Percentiles rank a stretch among this genome's conserved stretches.
Conservation (phyloP, 768 basidiomycete genomes). For the Clathrus columnatus region DNA sequence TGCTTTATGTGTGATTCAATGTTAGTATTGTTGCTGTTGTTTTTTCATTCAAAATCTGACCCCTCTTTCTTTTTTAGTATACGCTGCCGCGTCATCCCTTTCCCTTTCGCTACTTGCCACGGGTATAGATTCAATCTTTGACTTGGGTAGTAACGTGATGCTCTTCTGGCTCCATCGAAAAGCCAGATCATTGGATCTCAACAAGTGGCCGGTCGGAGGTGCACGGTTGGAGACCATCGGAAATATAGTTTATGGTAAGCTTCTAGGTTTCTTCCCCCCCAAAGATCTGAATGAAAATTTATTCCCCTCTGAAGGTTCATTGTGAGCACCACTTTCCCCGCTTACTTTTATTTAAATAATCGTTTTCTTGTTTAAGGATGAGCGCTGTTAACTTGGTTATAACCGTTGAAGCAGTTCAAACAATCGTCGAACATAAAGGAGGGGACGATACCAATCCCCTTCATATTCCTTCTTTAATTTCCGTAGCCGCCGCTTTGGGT, state of each 20-base stretch:
- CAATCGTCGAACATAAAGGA: conserved; percentile 49
- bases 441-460: conserved; percentile 48
- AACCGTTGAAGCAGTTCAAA: conserved; percentile 76
- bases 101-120: conserved; percentile 87
- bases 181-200: conserved; percentile 58
- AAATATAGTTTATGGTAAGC: conserved; percentile 73
- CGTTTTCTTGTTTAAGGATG: conserved; percentile 53
- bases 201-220: conserved; percentile 90
- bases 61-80: conserved; percentile 43
- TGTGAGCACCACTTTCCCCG: conserved; percentile 29
- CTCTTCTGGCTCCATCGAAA: conserved; percentile 73
- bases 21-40: conserved; percentile 31
- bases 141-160: conserved; percentile 76
- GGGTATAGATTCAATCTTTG: conserved; percentile 80
- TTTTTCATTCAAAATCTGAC: conserved; percentile 8
- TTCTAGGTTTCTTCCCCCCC: not conserved
- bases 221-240: conserved; percentile 86
- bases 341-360: too few species aligned
- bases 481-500: conserved; percentile 81
- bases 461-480: conserved; percentile 73
- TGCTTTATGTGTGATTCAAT: conserved; percentile 59
- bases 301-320: conserved; percentile 42
- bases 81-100: conserved; percentile 77
- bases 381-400: conserved; percentile 85
- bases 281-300: not conserved